Conservation (phyloP, 257 asterid species). For the Leptodermis oblonga region DNA sequence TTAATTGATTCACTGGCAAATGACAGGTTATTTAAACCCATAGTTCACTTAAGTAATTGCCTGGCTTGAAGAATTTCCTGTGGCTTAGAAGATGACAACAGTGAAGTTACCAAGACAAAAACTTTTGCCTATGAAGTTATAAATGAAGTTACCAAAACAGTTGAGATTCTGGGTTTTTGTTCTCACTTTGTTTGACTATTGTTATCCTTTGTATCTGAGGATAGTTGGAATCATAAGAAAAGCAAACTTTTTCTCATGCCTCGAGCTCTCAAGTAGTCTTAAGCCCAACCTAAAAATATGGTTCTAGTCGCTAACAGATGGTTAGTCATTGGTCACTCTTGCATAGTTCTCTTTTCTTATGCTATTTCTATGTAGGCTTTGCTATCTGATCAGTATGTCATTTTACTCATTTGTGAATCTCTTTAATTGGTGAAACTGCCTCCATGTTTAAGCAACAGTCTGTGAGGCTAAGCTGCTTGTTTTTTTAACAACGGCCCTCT, state of each 20-base stretch:
- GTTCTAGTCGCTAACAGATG: background rate
- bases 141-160: background rate
- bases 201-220: background rate
- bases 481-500: background rate
- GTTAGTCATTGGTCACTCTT: background rate
- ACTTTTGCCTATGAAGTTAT: background rate
- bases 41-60: background rate
- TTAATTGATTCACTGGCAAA: background rate
- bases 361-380: background rate
- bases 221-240: background rate
- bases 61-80: background rate
- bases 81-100: background rate
- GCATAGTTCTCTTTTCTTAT: background rate
- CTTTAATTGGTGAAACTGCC: background rate
- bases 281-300: background rate
- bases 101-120: too few relatives aligned
- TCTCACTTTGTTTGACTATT: background rate
- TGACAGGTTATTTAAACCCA: background rate
- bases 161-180: background rate
- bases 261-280: background rate
- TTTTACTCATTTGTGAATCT: background rate
- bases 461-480: background rate
- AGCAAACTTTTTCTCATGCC: background rate
- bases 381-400: background rate
- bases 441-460: background rate